Percentiles rank a stretch among this genome's conserved stretches.
Conservation (phyloP, 108 stramenopile genomes). For the Cyclotella distinguenda region DNA sequence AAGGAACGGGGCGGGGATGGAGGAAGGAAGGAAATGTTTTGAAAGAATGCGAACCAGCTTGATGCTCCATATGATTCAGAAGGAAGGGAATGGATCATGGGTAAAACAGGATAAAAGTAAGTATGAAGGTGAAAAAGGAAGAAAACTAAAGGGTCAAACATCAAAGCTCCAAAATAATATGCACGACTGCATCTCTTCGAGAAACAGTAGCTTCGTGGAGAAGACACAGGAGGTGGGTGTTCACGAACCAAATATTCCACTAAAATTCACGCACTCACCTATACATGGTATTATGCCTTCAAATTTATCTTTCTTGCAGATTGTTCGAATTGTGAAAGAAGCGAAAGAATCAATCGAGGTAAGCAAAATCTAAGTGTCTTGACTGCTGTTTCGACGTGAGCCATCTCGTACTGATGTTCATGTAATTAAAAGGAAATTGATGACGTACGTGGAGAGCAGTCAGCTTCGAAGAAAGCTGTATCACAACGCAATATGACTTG, state of each 20-base stretch:
- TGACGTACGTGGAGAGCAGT: constrained; percentile 1
- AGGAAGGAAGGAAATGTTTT: constrained; percentile 31
- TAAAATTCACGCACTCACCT: no score
- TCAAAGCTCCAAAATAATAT: constrained; percentile 25
- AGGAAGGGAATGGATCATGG: constrained; percentile 26
- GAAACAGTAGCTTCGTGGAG: constrained; percentile 27
- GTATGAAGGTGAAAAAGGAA: constrained; percentile 9
- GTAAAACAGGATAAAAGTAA: background rate
- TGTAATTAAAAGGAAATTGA: constrained; percentile 2
- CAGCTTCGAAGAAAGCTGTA: constrained; percentile 17
- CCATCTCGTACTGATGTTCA: no score
- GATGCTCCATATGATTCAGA: constrained; percentile 49
- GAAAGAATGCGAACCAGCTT: constrained; percentile 45
- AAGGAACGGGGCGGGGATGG: constrained; percentile 36
- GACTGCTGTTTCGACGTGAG: no score
- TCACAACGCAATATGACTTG: constrained; percentile 31
- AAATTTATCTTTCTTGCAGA: background rate
- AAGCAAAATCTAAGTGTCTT: no score
- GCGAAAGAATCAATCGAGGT: constrained; percentile 44
- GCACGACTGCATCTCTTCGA: constrained; percentile 28
- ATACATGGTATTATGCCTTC: background rate
- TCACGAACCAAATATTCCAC: no score
- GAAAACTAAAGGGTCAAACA: constrained; percentile 20
- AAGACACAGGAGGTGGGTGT: constrained; percentile 28
- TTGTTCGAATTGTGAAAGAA: constrained; percentile 20